Percentiles rank a stretch among this genome's conserved stretches.
These are phyloP conservation scores for Leishmania turanica DNA, from an alignment of 208 protist genomes.

Conservation along the genomic window DNA sequence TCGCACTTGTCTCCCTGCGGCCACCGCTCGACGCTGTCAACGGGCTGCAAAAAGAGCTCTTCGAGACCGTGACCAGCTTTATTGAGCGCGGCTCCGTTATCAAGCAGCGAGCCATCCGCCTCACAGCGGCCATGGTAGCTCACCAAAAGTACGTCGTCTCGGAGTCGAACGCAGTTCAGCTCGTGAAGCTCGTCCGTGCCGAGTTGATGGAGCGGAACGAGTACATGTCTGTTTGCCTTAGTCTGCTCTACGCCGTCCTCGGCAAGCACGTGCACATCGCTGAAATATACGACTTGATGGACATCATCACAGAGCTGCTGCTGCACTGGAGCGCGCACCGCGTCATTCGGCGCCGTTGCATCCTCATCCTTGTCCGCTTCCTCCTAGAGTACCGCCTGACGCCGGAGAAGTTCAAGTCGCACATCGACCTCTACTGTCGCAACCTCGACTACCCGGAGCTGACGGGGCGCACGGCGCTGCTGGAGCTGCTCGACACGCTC, in stretches of 20 bases:
- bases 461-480: constrained; percentile 73
- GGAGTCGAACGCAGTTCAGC: constrained; percentile 59
- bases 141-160: constrained; percentile 75
- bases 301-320: constrained; percentile 85
- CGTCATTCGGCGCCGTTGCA: constrained; percentile 74
- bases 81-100: constrained; percentile 85
- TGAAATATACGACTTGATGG: constrained; percentile 90
- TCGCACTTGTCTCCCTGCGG: constrained; percentile 82
- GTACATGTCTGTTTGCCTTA: constrained; percentile 83
- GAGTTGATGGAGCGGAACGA: constrained; percentile 86
- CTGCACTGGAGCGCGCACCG: constrained; percentile 74
- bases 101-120: constrained; percentile 89
- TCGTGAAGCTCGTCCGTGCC: constrained; percentile 61
- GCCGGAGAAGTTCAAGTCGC: constrained; percentile 85
- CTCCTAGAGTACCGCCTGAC: constrained; percentile 93
- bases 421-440: constrained; percentile 84
- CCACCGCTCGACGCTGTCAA: constrained; percentile 69
- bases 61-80: constrained; percentile 77
- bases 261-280: constrained; percentile 85
- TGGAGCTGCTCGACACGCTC: constrained; percentile 80
- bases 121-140: constrained; percentile 72
- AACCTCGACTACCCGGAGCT: constrained; percentile 90
- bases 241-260: constrained; percentile 86
- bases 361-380: constrained; percentile 81
- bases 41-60: constrained; percentile 57